Evolutionary conservation across 208 protist species (phyloP), one percentile per base, ranked within the genome.

Genomic region (Trypanosoma avium): DNA sequence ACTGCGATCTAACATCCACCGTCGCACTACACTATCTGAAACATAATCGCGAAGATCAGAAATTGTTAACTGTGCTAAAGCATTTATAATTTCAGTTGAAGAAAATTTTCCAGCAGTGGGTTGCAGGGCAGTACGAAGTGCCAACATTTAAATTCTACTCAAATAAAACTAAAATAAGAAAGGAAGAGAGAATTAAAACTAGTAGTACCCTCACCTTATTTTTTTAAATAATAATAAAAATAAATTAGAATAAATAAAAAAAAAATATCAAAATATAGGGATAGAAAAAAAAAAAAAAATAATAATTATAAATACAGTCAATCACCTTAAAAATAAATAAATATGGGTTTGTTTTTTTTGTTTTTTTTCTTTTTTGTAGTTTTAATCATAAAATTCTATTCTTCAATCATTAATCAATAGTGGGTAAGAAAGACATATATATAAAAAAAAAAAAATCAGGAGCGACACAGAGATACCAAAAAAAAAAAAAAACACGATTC

Each of bases 41-140:
- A 85, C 79, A 50, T 86, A 92, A 35, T 72, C 63, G 35, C 75
- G 76, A 0, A 92, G 55, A 46, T 88, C 77, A 4, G 33, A 26
- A 21, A 88, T 22, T 13, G 47, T 61, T 12, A 92, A 17, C 42
- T 77, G 50, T 12, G 60, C 62, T 3, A 84, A 61, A 8, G 52
- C 46, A 21, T 78, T 66, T 65, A 79, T 78, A n/a, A 54, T 47
- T 15, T 40, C 22, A 15, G 36, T 27, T 46, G 56, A 66, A 38
- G 2, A 58, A 15, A 74, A 40, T 3, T 29, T 33, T 26, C 61
- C 46, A n/a, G 29, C 19, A 17, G 15, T 3, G 19, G 26, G 29
- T 10, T 43, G 56, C 29, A 63, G 43, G n/a, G 38, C 52, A 38
- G 48, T 4, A 32, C 15, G 24, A n/a, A 56, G 36, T 46, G 45